Percentiles rank a stretch among this genome's conserved stretches.
Evolutionary conservation across 306 rosid species (phyloP).

Genomic region (Pyrus communis): DNA sequence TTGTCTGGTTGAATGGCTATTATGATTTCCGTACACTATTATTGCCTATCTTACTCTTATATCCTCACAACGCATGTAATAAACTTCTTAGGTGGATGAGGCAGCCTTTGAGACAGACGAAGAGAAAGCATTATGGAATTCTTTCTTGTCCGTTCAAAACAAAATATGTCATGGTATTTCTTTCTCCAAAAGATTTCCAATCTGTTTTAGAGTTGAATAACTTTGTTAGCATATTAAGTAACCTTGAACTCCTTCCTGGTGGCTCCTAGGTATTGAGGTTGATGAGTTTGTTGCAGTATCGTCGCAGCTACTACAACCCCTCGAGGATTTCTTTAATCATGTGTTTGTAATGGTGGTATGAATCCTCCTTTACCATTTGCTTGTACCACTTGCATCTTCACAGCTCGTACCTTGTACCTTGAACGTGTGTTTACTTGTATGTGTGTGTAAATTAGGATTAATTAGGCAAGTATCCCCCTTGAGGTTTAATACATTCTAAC

Average conservation of each 20-base stretch:
- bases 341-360: slow-evolving; percentile 99
- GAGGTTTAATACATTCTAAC: neutral
- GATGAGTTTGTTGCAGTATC: slow-evolving; percentile 64
- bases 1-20: neutral
- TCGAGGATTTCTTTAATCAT: slow-evolving; percentile 71
- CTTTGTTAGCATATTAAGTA: neutral
- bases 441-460: neutral
- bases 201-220: neutral
- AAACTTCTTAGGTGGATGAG: slow-evolving; percentile 53
- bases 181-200: neutral
- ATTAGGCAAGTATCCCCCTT: neutral
- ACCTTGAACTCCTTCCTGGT: slow-evolving; percentile 9
- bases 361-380: slow-evolving; percentile 5
- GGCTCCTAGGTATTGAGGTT: slow-evolving; percentile 49
- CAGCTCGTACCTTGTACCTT: neutral
- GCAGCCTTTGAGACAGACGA: slow-evolving; percentile 63
- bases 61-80: neutral
- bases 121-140: slow-evolving; percentile 68
- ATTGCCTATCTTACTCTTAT: neutral
- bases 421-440: neutral
- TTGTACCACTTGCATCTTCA: neutral
- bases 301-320: slow-evolving; percentile 71
- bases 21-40: neutral
- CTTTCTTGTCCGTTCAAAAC: slow-evolving; percentile 50
- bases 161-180: slow-evolving; percentile 51